Evolutionary conservation across 306 rosid genomes (phyloP), one percentile per base, ranked within the genome.

Genomic region (Malus asiatica): DNA sequence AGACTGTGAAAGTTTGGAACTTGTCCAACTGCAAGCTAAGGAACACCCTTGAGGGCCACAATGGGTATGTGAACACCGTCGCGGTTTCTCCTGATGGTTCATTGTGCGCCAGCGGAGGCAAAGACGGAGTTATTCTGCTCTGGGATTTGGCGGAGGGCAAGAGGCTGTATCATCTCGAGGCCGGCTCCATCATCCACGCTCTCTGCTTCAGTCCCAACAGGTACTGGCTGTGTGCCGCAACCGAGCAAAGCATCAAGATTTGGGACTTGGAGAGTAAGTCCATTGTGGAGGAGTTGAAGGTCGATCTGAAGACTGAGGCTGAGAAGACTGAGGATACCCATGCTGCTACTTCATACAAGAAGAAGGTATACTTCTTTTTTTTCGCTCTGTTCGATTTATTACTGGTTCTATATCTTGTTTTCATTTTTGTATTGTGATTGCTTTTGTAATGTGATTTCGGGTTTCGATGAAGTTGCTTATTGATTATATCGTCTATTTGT

Each of bases 61-160:
- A 59, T 20, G 99, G 99, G 0, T 96, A 96, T 32, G 99, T 93
- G 1, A 93, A 89, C 89, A 96, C 97, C 0, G 99, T 96, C n/a
- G 98, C 99, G 2, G 99, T 96, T 11, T 92, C 98, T 0, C 99
- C 99, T 0, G 99, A 96, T 72, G 99, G 99, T 0, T 96, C 98
- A 0, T 83, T 96, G 5, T 93, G 99, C 16, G 97, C 99, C 1
- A 93, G 97, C 5, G 99, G 98, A 38, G 99, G 99, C 14, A 96
- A 96, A 48, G 99, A 96, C 7, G 97, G 99, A 0, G 93, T 90
- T 29, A 89, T 96, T 72, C 44, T 96, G 55, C 87, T 96, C 0
- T 96, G 99, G 99, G 98, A 96, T 77, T 89, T 96, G 88, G 96
- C 99, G 1, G 99, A 96, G 78, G 99, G 99, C 18, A 96, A 96